Evolutionary conservation across 2,329 filamentous ascomycete genomes (phyloP).

Genomic region (Claviceps sorghi): DNA sequence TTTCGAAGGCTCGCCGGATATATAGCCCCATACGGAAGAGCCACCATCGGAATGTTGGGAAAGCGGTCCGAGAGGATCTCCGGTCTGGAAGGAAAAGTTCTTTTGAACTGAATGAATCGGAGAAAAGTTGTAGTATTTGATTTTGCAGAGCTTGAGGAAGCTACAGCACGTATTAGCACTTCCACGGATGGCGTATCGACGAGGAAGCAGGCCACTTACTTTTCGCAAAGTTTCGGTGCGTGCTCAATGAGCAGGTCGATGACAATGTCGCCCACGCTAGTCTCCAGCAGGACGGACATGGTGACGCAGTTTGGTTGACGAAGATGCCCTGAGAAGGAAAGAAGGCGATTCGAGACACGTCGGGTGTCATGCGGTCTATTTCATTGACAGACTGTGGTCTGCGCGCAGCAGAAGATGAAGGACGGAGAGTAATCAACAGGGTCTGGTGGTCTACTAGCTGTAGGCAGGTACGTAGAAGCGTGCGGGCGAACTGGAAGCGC

Average conservation of each 20-base stretch:
- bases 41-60: slow-evolving; percentile 81
- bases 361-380: neutral
- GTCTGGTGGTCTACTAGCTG: too few relatives aligned
- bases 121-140: slow-evolving; percentile 98
- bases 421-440: neutral
- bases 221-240: slow-evolving; percentile 84
- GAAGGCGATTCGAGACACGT: neutral
- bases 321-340: neutral
- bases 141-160: slow-evolving; percentile 96
- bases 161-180: slow-evolving; percentile 36
- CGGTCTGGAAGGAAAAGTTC: slow-evolving; percentile 90
- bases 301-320: neutral
- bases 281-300: slow-evolving; percentile 93
- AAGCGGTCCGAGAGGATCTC: slow-evolving; percentile 80
- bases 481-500: too few relatives aligned
- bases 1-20: slow-evolving; percentile 51
- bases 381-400: neutral
- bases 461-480: too few relatives aligned
- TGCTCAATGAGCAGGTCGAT: slow-evolving; percentile 84
- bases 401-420: neutral
- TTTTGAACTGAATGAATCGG: slow-evolving; percentile 87
- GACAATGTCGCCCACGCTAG: slow-evolving; percentile 83
- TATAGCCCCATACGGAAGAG: slow-evolving; percentile 77
- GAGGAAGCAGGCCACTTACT: slow-evolving; percentile 45
- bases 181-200: neutral